phyloP scores from a whole-genome alignment of 805 yeast species.

The Metschnikowia lunata region DNA sequence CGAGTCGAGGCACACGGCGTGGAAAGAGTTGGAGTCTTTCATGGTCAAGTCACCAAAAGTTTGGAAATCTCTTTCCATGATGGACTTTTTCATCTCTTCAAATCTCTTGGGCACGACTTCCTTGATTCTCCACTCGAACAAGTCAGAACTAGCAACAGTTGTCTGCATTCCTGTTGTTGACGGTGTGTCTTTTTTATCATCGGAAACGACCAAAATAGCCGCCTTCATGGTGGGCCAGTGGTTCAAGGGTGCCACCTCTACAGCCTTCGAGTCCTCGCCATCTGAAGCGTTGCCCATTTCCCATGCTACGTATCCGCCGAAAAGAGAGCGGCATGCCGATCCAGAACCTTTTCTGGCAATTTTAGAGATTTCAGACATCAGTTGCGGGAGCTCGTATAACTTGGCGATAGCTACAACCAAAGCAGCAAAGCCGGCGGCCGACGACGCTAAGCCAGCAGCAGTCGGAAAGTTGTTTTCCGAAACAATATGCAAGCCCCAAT shows the following conservation, averaged over 20 bases:
- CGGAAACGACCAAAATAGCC: conserved; percentile 86
- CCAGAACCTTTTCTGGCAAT: conserved; percentile 99
- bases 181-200: conserved; percentile 90
- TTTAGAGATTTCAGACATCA: conserved; percentile 78
- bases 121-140: conserved; percentile 74
- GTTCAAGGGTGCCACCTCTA: conserved; percentile 74
- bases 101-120: conserved; percentile 86
- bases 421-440: conserved; percentile 99
- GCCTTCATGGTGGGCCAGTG: conserved; percentile 95
- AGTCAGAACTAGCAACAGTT: conserved; percentile 84
- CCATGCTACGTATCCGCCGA: conserved; percentile 99
- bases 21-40: conserved; percentile 96
- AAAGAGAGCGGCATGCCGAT: conserved; percentile 93
- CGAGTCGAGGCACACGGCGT: conserved; percentile 95
- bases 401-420: conserved; percentile 84
- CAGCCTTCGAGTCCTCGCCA: conserved; percentile 94
- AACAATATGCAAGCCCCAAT: conserved; percentile 70
- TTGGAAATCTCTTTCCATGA: conserved; percentile 67
- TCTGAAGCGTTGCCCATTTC: conserved; percentile 78
- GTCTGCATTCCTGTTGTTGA: conserved; percentile 96
- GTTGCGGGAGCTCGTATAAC: conserved; percentile 80
- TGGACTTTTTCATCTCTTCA: conserved; percentile 74
- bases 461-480: conserved; percentile 98
- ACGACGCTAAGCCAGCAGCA: conserved; percentile 96
- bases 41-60: conserved; percentile 87